Evolutionary conservation across 345 rosid genomes (phyloP).

Genomic region (Populus nigra): DNA sequence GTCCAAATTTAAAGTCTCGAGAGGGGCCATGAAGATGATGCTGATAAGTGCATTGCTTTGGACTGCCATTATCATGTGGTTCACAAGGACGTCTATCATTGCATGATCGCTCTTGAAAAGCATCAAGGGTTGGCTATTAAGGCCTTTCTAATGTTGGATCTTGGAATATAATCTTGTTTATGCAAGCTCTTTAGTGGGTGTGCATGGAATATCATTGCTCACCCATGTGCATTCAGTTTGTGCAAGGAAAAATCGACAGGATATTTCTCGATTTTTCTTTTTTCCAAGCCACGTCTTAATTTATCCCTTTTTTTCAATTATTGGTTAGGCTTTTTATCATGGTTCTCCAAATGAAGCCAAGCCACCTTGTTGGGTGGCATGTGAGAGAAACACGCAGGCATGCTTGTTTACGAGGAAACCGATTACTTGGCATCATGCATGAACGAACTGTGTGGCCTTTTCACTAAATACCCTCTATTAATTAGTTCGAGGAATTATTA

Average conservation of each 20-base stretch:
- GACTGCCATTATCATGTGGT: not conserved
- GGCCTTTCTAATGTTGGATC: not conserved
- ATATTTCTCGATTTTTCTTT: constrained; percentile 21
- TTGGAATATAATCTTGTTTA: not conserved
- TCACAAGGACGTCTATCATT: not conserved
- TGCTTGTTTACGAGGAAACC: too few species aligned
- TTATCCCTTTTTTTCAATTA: not conserved
- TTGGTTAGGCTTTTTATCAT: not conserved
- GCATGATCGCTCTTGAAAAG: not conserved
- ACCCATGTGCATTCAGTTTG: constrained; percentile 43
- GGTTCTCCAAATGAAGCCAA: not conserved
- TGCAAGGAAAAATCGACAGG: constrained; percentile 17
- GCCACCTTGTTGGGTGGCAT: constrained; percentile 31
- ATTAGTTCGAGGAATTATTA: too few species aligned
- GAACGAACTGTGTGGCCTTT: too few species aligned
- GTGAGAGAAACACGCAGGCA: constrained; percentile 11
- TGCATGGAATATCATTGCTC: constrained; percentile 23
- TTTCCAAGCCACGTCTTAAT: not conserved
- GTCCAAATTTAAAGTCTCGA: not conserved
- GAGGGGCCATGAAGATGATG: not conserved
- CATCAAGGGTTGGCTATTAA: not conserved
- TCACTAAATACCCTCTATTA: too few species aligned
- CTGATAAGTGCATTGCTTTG: not conserved
- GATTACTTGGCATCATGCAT: too few species aligned
- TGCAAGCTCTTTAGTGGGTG: constrained; percentile 12